Evolutionary conservation across 371 early-diverging fungal species (phyloP).

Genomic region (Mucor circinelloides): DNA sequence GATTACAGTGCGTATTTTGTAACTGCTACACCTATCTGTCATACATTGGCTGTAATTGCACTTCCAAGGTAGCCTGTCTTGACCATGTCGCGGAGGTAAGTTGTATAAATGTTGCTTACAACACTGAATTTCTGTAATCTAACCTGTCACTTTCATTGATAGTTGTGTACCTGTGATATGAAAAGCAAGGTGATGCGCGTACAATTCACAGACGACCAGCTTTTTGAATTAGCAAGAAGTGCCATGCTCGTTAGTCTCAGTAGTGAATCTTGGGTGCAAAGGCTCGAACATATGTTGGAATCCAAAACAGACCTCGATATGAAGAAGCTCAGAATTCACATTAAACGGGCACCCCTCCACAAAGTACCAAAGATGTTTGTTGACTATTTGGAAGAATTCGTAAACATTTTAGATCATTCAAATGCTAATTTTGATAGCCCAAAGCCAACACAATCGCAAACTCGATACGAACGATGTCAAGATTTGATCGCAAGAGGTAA

Average conservation of each 20-base stretch:
- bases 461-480: slow-evolving; percentile 6
- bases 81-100: slow-evolving; percentile 64
- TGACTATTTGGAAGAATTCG: slow-evolving; percentile 45
- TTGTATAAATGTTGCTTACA: not conserved
- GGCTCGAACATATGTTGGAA: slow-evolving; percentile 36
- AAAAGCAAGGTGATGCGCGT: slow-evolving; percentile 46
- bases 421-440: slow-evolving; percentile 40
- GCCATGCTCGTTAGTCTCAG: slow-evolving; percentile 20
- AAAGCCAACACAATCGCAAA: slow-evolving; percentile 1
- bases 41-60: slow-evolving; percentile 66
- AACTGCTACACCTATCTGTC: slow-evolving; percentile 76
- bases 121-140: not conserved
- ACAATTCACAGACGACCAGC: slow-evolving; percentile 57
- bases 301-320: slow-evolving; percentile 51
- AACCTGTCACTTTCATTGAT: not conserved
- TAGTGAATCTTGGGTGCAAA: slow-evolving; percentile 47
- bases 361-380: slow-evolving; percentile 31
- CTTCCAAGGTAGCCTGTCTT: slow-evolving; percentile 62
- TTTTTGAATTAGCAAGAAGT: slow-evolving; percentile 39
- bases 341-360: slow-evolving; percentile 55
- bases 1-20: slow-evolving; percentile 73
- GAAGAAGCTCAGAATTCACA: slow-evolving; percentile 52
- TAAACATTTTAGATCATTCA: slow-evolving; percentile 53
- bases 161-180: slow-evolving; percentile 60
- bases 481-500: slow-evolving; percentile 9